These are phyloP conservation scores for Ustilago trichophora DNA, from an alignment of 1,284 basidiomycete genomes.

Conservation along the genomic window DNA sequence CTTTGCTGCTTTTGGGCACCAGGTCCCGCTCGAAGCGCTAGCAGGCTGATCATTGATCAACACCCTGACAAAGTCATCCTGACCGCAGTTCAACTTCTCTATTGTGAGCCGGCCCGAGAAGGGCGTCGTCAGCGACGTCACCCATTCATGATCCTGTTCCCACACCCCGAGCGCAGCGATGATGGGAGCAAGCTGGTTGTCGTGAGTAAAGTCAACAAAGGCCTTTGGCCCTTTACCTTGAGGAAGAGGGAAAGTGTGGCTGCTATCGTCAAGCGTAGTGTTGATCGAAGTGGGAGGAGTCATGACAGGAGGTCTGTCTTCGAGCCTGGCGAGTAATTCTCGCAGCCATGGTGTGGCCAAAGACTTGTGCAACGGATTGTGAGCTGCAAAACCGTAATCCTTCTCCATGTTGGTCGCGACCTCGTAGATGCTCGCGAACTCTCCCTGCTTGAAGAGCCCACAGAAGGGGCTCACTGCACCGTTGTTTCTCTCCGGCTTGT, in stretches of 20 bases:
- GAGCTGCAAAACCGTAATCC: slow-evolving; percentile 30
- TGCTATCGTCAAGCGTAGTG: slow-evolving; percentile 29
- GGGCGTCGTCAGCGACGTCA: slow-evolving; percentile 31
- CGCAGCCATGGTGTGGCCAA: slow-evolving; percentile 41
- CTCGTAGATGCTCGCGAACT: slow-evolving; percentile 32
- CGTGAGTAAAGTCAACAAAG: slow-evolving; percentile 44
- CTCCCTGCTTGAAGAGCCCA: slow-evolving; percentile 19
- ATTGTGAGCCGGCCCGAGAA: slow-evolving; percentile 36
- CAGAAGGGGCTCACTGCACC: slow-evolving; percentile 32
- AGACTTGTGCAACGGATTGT: slow-evolving; percentile 23
- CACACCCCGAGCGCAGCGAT: slow-evolving; percentile 27
- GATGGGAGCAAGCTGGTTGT: slow-evolving; percentile 47
- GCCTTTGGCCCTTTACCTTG: slow-evolving; percentile 9
- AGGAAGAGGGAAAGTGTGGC: slow-evolving; percentile 22
- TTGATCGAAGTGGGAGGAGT: slow-evolving; percentile 42
- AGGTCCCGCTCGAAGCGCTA: neutral
- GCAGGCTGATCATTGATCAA: slow-evolving; percentile 34
- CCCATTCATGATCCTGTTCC: slow-evolving; percentile 19
- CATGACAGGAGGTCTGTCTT: slow-evolving; percentile 24
- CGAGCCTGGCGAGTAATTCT: slow-evolving; percentile 25
- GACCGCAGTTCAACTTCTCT: slow-evolving; percentile 23
- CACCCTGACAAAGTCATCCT: slow-evolving; percentile 20
- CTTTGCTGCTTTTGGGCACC: slow-evolving; percentile 10
- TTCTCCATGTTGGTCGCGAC: slow-evolving; percentile 31
- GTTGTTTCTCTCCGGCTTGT: slow-evolving; percentile 14